A percentile compares a stretch with the other conserved stretches of the same genome.
These are phyloP conservation scores for Magnolia sinica DNA, from an alignment of 164 flowering plant genomes.

Conservation along the genomic window DNA sequence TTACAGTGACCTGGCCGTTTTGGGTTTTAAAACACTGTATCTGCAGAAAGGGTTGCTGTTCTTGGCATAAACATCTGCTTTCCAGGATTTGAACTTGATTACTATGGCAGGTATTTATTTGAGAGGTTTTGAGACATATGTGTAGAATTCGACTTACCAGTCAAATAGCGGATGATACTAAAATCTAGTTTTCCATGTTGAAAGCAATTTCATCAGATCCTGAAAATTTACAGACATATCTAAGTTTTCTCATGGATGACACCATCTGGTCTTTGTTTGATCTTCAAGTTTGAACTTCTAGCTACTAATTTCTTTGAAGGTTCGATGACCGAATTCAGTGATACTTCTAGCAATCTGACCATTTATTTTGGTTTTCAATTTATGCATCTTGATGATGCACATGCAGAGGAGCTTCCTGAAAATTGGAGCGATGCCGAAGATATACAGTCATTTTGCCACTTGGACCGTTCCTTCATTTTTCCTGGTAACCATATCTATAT, in stretches of 20 bases:
- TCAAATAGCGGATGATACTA: no score
- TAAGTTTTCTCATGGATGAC: neutral
- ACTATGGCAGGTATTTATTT: no score
- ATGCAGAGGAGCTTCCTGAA: slow-evolving; percentile 73
- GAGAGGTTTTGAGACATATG: no score
- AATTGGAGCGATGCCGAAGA: slow-evolving; percentile 68
- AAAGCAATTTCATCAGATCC: neutral
- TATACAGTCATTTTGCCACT: slow-evolving; percentile 51
- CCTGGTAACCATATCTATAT: slow-evolving; percentile 54
- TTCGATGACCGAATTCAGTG: neutral
- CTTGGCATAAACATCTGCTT: no score
- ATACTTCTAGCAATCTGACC: neutral
- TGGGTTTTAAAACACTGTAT: no score
- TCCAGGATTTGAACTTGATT: no score
- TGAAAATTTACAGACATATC: neutral
- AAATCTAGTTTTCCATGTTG: no score
- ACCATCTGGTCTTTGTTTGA: neutral
- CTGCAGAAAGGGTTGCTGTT: no score
- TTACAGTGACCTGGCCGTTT: no score
- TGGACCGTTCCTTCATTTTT: slow-evolving; percentile 88
- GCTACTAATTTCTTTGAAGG: neutral
- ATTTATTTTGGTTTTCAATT: neutral
- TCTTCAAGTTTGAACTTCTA: neutral
- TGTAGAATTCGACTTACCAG: no score
- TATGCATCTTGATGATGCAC: slow-evolving; percentile 1